Evolutionary conservation across 2,329 filamentous ascomycete species (phyloP).

Genomic region (Hypocreales sp.): DNA sequence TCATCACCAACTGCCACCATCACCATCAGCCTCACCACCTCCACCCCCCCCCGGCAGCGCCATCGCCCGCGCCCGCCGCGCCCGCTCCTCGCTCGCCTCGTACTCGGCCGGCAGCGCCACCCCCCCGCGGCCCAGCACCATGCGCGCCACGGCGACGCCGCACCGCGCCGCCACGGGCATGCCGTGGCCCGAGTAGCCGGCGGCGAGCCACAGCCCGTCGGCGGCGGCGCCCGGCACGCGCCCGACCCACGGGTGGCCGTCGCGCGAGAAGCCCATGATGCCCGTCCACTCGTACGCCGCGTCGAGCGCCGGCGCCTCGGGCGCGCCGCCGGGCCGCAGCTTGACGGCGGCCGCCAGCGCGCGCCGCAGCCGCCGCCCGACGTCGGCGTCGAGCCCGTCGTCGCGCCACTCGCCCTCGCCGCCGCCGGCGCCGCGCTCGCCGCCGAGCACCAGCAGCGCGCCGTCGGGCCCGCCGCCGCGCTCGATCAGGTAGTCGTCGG

Average conservation of each 20-base stretch:
- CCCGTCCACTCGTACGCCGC: conserved; percentile 58
- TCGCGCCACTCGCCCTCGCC: conserved; percentile 43
- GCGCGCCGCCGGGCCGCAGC: conserved; percentile 16
- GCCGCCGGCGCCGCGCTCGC: conserved; percentile 38
- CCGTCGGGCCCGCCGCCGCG: conserved; percentile 30
- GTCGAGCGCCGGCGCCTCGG: conserved; percentile 27
- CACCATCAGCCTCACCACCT: conserved; percentile 1
- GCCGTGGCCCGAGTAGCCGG: conserved; percentile 59
- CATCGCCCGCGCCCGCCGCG: conserved; percentile 7
- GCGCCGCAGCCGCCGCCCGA: conserved; percentile 38
- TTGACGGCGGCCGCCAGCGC: conserved; percentile 26
- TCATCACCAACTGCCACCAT: not conserved
- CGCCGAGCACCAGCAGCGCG: conserved; percentile 51
- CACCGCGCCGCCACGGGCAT: conserved; percentile 60
- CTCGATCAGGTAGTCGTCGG: conserved; percentile 64
- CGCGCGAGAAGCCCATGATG: conserved; percentile 62
- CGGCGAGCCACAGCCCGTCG: conserved; percentile 44
- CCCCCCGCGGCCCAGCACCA: conserved; percentile 31
- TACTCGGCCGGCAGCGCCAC: conserved; percentile 29
- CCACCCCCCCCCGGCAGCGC: conserved; percentile 6
- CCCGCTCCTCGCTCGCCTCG: conserved; percentile 18
- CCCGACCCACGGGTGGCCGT: conserved; percentile 57
- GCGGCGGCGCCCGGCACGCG: conserved; percentile 30
- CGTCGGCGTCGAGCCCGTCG: conserved; percentile 34
- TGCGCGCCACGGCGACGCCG: conserved; percentile 45